A percentile compares a stretch with the other conserved stretches of the same genome.
phyloP scores from a whole-genome alignment of 805 yeast genomes.

The Candida xyloterini region DNA sequence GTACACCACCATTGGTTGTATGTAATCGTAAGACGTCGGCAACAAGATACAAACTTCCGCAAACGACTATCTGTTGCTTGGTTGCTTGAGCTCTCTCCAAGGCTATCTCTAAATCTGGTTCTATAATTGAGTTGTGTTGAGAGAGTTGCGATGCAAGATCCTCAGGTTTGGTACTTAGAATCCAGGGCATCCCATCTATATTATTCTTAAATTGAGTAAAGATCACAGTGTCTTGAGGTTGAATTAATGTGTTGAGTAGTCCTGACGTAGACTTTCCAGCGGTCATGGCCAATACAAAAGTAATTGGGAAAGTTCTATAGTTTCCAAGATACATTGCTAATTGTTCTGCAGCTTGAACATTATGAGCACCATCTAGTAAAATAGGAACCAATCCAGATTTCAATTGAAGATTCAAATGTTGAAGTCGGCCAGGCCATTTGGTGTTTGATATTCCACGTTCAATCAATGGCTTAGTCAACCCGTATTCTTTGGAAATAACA shows the following conservation, averaged over 20 bases:
- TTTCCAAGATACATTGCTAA: slow-evolving; percentile 49
- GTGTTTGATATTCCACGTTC: slow-evolving; percentile 52
- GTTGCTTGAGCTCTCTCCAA: slow-evolving; percentile 23
- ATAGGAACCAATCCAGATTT: slow-evolving; percentile 30
- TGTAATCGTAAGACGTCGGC: slow-evolving; percentile 50
- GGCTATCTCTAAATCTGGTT: slow-evolving; percentile 28
- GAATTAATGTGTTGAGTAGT: slow-evolving; percentile 49
- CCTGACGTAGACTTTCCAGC: slow-evolving; percentile 60
- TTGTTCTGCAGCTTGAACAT: slow-evolving; percentile 78
- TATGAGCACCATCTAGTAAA: slow-evolving; percentile 91
- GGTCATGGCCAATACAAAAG: slow-evolving; percentile 74
- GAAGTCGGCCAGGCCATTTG: slow-evolving; percentile 87
- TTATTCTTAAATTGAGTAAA: slow-evolving; percentile 56
- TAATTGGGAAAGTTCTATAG: slow-evolving; percentile 25
- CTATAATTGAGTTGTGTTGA: slow-evolving; percentile 27
- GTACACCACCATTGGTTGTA: background rate
- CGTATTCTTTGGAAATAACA: slow-evolving; percentile 24
- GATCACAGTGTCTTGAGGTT: slow-evolving; percentile 51
- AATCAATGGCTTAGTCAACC: slow-evolving; percentile 32
- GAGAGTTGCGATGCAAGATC: slow-evolving; percentile 29
- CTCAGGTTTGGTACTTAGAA: slow-evolving; percentile 43
- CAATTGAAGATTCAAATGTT: slow-evolving; percentile 38
- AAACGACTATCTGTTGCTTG: slow-evolving; percentile 42
- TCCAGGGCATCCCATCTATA: slow-evolving; percentile 96
- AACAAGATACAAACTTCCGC: slow-evolving; percentile 70